phyloP scores from a whole-genome alignment of 2,329 filamentous ascomycete species.

The Colletotrichum sojae region DNA sequence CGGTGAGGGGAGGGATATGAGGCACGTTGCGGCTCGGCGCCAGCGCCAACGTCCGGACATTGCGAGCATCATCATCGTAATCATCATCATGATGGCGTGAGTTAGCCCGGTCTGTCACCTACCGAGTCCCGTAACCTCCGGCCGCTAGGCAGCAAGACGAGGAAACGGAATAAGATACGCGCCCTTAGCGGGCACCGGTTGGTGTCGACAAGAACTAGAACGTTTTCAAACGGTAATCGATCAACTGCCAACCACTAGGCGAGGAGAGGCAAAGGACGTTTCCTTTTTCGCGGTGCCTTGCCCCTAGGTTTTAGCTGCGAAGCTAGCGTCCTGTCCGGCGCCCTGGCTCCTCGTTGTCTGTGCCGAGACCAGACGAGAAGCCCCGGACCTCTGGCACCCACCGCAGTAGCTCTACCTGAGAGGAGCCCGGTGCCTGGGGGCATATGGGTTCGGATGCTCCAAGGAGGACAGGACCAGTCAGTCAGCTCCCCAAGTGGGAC shows the following conservation, averaged over 20 bases:
- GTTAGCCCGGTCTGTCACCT: not conserved
- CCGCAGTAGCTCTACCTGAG: slow-evolving; percentile 28
- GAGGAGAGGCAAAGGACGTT: not conserved
- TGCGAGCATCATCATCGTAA: not conserved
- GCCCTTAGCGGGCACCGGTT: slow-evolving; percentile 4
- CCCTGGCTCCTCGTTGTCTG: slow-evolving; percentile 33
- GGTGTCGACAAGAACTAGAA: slow-evolving; percentile 19
- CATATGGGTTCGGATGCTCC: slow-evolving; percentile 29
- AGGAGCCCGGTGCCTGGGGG: slow-evolving; percentile 27
- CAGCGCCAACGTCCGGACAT: not conserved
- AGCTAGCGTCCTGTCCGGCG: slow-evolving; percentile 32
- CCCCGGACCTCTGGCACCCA: slow-evolving; percentile 28
- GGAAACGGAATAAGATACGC: not conserved
- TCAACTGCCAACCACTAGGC: slow-evolving; percentile 4
- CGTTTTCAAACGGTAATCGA: slow-evolving; percentile 1
- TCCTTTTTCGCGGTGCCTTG: slow-evolving; percentile 4
- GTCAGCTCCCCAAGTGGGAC: slow-evolving; percentile 19
- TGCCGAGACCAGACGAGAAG: slow-evolving; percentile 37
- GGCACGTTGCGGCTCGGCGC: slow-evolving; percentile 13
- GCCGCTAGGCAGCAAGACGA: not conserved
- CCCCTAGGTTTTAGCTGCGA: slow-evolving; percentile 36
- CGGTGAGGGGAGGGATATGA: not conserved
- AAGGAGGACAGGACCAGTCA: slow-evolving; percentile 3
- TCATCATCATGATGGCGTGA: slow-evolving; percentile 16
- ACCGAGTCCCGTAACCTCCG: not conserved